phyloP scores from a whole-genome alignment of 805 yeast genomes.

The Suhomyces prunicola region DNA sequence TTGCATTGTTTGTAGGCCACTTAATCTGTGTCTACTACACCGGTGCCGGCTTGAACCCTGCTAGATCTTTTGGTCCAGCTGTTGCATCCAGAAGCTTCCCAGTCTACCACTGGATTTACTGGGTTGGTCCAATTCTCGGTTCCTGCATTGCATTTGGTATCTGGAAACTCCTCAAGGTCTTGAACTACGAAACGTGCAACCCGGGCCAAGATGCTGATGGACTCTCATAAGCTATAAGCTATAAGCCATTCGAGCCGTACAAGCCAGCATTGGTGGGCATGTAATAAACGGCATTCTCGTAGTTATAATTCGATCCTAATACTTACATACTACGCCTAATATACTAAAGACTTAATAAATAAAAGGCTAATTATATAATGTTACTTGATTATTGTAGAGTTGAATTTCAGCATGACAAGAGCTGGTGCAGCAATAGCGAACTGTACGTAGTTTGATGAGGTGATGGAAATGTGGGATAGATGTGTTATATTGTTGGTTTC shows the following conservation, averaged over 20 bases:
- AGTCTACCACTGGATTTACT: constrained; percentile 83
- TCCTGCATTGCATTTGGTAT: constrained; percentile 61
- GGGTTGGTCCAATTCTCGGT: constrained; percentile 85
- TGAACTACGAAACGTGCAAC: constrained; percentile 66
- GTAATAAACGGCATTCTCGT: background rate
- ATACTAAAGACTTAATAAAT: background rate
- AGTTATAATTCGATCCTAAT: background rate
- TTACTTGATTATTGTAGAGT: too few relatives aligned
- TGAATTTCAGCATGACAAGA: background rate
- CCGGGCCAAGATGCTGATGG: constrained; percentile 65
- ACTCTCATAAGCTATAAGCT: constrained; percentile 14
- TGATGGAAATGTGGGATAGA: background rate
- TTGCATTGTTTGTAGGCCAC: constrained; percentile 78
- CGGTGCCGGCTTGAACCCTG: constrained; percentile 92
- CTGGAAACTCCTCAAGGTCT: constrained; percentile 62
- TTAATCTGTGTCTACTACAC: constrained; percentile 78
- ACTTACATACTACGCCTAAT: background rate
- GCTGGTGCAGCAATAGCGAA: background rate
- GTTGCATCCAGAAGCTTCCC: constrained; percentile 75
- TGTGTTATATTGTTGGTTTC: background rate
- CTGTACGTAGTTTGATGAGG: background rate
- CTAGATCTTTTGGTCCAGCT: constrained; percentile 83
- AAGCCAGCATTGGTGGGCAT: background rate
- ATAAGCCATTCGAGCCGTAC: background rate
- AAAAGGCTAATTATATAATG: background rate